Evolutionary conservation across 2,329 filamentous ascomycete genomes (phyloP).

Genomic region (Colletotrichum australisinense): DNA sequence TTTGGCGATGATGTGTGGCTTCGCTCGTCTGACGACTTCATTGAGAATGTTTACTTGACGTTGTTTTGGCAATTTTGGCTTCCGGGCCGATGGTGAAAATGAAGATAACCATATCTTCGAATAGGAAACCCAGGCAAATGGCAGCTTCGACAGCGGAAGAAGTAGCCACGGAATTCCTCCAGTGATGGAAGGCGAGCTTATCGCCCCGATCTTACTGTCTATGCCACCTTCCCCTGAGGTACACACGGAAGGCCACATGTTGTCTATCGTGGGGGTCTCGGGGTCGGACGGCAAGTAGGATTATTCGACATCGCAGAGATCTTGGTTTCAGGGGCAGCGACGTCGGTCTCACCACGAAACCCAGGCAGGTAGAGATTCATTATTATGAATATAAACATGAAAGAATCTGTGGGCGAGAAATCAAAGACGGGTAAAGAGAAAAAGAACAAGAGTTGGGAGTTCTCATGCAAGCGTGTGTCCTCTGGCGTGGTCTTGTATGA

Average conservation of each 20-base stretch:
- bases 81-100: not conserved
- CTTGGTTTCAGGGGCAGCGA: not conserved
- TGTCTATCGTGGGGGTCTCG: no score
- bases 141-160: not conserved
- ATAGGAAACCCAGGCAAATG: not conserved
- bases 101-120: not conserved
- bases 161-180: not conserved
- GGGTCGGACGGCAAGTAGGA: no score
- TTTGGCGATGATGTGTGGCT: not conserved
- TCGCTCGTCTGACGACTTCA: not conserved
- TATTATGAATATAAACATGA: not conserved
- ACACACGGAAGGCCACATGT: no score
- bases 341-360: not conserved
- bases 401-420: not conserved
- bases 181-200: not conserved
- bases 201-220: not conserved
- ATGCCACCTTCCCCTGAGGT: no score
- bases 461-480: not conserved
- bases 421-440: not conserved
- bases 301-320: no score
- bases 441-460: not conserved
- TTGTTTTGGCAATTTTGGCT: not conserved
- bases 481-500: not conserved
- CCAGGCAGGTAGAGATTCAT: not conserved
- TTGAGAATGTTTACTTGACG: not conserved